phyloP scores from a whole-genome alignment of 805 yeast genomes.

The Lipomyces sp. region DNA sequence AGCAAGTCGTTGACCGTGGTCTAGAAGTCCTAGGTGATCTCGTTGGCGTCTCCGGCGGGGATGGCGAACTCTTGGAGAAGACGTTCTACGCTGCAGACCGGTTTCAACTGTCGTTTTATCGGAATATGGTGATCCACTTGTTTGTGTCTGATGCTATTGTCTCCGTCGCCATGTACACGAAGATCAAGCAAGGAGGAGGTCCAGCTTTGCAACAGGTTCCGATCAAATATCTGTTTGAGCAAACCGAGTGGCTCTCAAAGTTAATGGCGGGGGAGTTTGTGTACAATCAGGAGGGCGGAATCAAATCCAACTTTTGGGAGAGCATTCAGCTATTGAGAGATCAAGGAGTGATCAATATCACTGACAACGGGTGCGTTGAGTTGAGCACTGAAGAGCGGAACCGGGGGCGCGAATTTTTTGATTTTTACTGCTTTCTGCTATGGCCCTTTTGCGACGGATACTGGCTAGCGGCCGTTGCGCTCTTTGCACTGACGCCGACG shows the following conservation, averaged over 20 bases:
- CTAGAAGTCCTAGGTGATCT: slow-evolving; percentile 42
- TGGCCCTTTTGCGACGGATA: slow-evolving; percentile 48
- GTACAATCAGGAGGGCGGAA: slow-evolving; percentile 37
- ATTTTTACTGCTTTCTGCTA: slow-evolving; percentile 43
- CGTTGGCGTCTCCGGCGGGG: slow-evolving; percentile 32
- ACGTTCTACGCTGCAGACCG: slow-evolving; percentile 46
- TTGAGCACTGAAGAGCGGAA: slow-evolving; percentile 28
- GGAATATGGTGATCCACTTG: slow-evolving; percentile 55
- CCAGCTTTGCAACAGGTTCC: slow-evolving; percentile 30
- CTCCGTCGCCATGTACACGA: slow-evolving; percentile 41
- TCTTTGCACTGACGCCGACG: slow-evolving; percentile 38
- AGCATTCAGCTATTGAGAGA: slow-evolving; percentile 35
- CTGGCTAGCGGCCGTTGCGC: slow-evolving; percentile 41
- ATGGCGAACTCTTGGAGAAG: slow-evolving; percentile 38
- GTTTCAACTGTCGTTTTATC: slow-evolving; percentile 56
- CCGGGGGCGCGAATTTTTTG: slow-evolving; percentile 37
- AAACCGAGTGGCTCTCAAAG: slow-evolving; percentile 39
- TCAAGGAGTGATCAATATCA: slow-evolving; percentile 35
- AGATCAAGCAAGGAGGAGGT: slow-evolving; percentile 33
- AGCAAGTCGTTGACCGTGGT: slow-evolving; percentile 40
- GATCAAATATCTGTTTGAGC: slow-evolving; percentile 33
- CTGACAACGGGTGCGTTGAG: slow-evolving; percentile 29
- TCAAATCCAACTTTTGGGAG: slow-evolving; percentile 36
- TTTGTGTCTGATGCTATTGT: slow-evolving; percentile 52
- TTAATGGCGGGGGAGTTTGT: slow-evolving; percentile 43